Conservation (phyloP, 306 rosid species). For the Pueraria montana region DNA sequence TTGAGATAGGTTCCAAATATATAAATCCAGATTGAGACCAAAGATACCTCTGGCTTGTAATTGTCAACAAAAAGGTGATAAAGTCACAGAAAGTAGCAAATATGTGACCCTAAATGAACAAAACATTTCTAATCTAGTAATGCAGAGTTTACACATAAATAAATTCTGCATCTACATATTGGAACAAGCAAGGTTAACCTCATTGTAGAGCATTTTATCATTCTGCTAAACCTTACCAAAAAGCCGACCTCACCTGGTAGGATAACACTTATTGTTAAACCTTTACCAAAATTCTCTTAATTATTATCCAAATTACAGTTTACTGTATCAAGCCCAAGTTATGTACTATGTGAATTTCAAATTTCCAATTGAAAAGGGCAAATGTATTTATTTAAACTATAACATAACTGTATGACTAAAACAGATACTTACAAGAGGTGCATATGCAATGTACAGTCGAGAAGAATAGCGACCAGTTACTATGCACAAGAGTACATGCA, state of each 20-base stretch:
- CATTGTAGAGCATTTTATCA: constrained; percentile 5
- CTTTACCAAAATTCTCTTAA: background rate
- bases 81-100: constrained; percentile 1
- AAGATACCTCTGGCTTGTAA: constrained; percentile 26
- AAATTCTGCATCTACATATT: constrained; percentile 4
- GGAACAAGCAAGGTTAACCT: background rate
- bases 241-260: background rate
- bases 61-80: background rate
- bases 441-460: constrained; percentile 93
- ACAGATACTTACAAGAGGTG: constrained; percentile 89
- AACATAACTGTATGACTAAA: constrained; percentile 32
- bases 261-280: constrained; percentile 2
- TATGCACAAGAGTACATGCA: constrained; percentile 98
- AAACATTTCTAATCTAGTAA: constrained; percentile 25
- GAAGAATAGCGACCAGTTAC: constrained; percentile 96
- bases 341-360: constrained; percentile 12
- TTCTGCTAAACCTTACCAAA: constrained; percentile 15
- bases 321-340: constrained; percentile 29
- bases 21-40: constrained; percentile 27
- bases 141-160: background rate
- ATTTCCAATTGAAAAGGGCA: constrained; percentile 19
- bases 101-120: constrained; percentile 16
- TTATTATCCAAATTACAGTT: constrained; percentile 28
- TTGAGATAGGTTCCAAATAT: constrained; percentile 21
- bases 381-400: constrained; percentile 14